Base-by-base conservation (phyloP, 2,329 filamentous ascomycete genomes). In the Aspergillus pseudotamarii region DNA sequence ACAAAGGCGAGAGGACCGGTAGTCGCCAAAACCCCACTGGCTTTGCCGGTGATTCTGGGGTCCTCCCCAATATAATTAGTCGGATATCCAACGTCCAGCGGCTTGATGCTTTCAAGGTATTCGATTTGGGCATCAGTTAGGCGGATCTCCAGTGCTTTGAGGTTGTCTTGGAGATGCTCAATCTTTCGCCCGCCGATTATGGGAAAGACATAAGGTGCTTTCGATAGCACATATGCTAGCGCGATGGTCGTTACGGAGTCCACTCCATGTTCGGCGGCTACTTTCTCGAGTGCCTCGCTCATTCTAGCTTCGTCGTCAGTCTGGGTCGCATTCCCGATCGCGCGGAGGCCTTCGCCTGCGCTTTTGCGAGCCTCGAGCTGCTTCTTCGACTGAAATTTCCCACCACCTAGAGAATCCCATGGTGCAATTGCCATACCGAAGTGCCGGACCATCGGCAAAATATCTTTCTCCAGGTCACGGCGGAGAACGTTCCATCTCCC, bases 181-280 rank as follows among this genome's bases (percentile, higher is more conserved):
- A 91, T 75, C 70, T 88, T 92, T 21, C 90, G 84, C 0, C 89
- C 88, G 14, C 91, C 90, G 10, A 93, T 82, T 48, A 93, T 88
- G 1, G 91, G 91, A 73, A 92, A 92, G 14, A 93, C 88, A 68
- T 91, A 87, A 0, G 90, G 86, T 0, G 88, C 81, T 79, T 93
- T 92, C 68, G 87, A 85, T 83, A 91, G 85, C 28, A 93, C 88
- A 72, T 93, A 93, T 1, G 91, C 90, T 30, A 94, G 76, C 3
- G 91, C 90, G 46, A 91, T 79, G 45, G 84, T 84, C 6, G 88
- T 89, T 57, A 91, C 82, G 1, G 75, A 78, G 34, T 83, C 80
- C 2, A 83, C 79, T 1, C 84, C 84, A 69, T 89, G 86, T 62
- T 83, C 80, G 12, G 82, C 81, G 0, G 86, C 88, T 16, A 91